These are phyloP conservation scores for Microstegium vimineum DNA, from an alignment of 176 grass and related monocot species.

Conservation along the genomic window DNA sequence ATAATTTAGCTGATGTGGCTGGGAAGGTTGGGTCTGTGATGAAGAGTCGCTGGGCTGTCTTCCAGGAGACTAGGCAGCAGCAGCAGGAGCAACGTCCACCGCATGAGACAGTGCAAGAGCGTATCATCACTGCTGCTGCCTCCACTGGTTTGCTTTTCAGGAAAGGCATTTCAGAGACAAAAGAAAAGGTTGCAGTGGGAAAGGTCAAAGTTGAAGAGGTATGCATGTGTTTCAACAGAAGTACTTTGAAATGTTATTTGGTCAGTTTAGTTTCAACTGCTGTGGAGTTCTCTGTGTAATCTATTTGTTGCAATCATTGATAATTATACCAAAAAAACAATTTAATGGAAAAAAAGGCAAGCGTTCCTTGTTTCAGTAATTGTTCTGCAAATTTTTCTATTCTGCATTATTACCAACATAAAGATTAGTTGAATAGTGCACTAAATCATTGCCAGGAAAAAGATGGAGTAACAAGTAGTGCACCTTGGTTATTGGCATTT, in stretches of 20 bases:
- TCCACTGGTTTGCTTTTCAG: slow-evolving; percentile 77
- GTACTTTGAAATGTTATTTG: neutral
- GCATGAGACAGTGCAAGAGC: slow-evolving; percentile 76
- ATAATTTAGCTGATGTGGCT: slow-evolving; percentile 74
- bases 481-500: slow-evolving; percentile 16
- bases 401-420: neutral
- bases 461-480: neutral
- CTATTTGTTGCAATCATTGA: neutral
- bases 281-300: neutral
- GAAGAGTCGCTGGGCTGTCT: slow-evolving; percentile 72
- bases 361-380: neutral
- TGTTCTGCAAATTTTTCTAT: neutral
- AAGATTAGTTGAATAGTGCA: neutral
- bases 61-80: slow-evolving; percentile 76
- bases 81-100: slow-evolving; percentile 32
- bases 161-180: slow-evolving; percentile 87
- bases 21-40: slow-evolving; percentile 81
- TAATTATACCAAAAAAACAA: neutral
- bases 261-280: neutral
- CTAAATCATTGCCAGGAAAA: neutral
- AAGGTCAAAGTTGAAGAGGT: slow-evolving; percentile 99
- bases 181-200: slow-evolving; percentile 91
- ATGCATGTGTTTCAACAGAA: neutral
- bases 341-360: neutral
- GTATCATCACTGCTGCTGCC: slow-evolving; percentile 73